Percentiles rank a stretch among this genome's conserved stretches.
These are phyloP conservation scores for Rugonectria rugulosa DNA, from an alignment of 2,329 filamentous ascomycete species.

Conservation along the genomic window DNA sequence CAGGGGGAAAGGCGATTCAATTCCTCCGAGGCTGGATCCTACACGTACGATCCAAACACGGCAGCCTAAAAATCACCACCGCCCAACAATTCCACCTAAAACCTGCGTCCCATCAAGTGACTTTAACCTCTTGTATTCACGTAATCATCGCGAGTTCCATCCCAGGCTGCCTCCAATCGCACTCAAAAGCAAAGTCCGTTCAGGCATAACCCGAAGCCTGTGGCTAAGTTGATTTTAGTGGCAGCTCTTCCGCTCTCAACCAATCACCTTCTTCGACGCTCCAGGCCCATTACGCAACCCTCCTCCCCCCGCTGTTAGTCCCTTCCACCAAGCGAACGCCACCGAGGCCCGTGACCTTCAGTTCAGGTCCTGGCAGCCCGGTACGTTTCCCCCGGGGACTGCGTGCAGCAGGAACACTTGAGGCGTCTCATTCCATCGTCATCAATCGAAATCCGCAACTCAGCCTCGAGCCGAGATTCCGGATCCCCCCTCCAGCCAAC, in stretches of 20 bases:
- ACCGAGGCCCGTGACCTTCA: constrained; percentile 17
- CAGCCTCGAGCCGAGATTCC: constrained; percentile 24
- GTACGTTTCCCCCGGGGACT: too few species aligned
- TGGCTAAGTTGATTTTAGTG: constrained; percentile 22
- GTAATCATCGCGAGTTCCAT: not conserved
- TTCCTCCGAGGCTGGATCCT: too few species aligned
- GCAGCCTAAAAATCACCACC: too few species aligned
- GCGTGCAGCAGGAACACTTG: too few species aligned
- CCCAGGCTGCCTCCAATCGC: constrained; percentile 23
- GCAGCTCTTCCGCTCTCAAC: not conserved
- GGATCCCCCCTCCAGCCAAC: constrained; percentile 9
- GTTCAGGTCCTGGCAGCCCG: too few species aligned
- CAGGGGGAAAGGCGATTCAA: too few species aligned
- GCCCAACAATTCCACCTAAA: too few species aligned
- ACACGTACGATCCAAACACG: too few species aligned
- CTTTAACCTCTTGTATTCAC: too few species aligned
- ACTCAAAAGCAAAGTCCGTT: not conserved
- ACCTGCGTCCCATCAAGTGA: too few species aligned
- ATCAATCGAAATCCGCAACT: constrained; percentile 26
- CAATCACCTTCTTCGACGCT: not conserved
- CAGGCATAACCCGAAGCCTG: constrained; percentile 24
- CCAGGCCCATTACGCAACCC: constrained; percentile 19
- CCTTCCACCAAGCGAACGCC: not conserved
- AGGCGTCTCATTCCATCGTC: constrained; percentile 32
- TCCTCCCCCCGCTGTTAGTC: constrained; percentile 5